A percentile compares a stretch with the other conserved stretches of the same genome.
Evolutionary conservation across 805 yeast genomes (phyloP).

Genomic region (Pichia nakasei): DNA sequence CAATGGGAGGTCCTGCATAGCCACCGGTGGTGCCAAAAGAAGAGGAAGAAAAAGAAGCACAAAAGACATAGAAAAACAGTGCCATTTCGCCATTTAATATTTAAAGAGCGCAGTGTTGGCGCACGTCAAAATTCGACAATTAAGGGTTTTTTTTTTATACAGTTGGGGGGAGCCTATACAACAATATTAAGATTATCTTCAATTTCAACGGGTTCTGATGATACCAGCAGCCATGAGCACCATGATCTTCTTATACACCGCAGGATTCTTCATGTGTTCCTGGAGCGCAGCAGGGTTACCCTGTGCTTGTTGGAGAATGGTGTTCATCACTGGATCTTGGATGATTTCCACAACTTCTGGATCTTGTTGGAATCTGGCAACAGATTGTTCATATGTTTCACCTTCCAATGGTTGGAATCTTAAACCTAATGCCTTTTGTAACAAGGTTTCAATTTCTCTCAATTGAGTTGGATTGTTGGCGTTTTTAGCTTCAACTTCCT

Average conservation of each 20-base stretch:
- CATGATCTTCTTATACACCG: slow-evolving; percentile 77
- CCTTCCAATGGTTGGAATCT: slow-evolving; percentile 78
- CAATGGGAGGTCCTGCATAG: not conserved
- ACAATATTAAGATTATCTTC: too few species aligned
- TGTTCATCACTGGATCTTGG: slow-evolving; percentile 94
- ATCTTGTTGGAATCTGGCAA: slow-evolving; percentile 82
- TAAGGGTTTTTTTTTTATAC: not conserved
- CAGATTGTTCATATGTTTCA: slow-evolving; percentile 90
- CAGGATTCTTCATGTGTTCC: slow-evolving; percentile 97
- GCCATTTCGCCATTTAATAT: too few species aligned
- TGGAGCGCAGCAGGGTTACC: slow-evolving; percentile 93
- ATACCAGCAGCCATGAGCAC: slow-evolving; percentile 93
- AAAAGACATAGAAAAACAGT: not conserved
- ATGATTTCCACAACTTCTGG: slow-evolving; percentile 89
- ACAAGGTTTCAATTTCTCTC: slow-evolving; percentile 75
- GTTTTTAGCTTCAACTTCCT: slow-evolving; percentile 59
- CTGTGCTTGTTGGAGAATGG: slow-evolving; percentile 87
- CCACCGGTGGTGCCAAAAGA: not conserved
- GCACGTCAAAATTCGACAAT: too few species aligned
- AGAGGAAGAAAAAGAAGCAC: not conserved
- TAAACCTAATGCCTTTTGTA: slow-evolving; percentile 64
- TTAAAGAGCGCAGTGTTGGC: too few species aligned
- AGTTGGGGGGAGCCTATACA: too few species aligned
- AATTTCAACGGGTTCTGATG: slow-evolving; percentile 51
- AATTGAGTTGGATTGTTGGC: slow-evolving; percentile 38